These are phyloP conservation scores for Metarhizium sp. DNA, from an alignment of 2,329 filamentous ascomycete species.

Conservation along the genomic window DNA sequence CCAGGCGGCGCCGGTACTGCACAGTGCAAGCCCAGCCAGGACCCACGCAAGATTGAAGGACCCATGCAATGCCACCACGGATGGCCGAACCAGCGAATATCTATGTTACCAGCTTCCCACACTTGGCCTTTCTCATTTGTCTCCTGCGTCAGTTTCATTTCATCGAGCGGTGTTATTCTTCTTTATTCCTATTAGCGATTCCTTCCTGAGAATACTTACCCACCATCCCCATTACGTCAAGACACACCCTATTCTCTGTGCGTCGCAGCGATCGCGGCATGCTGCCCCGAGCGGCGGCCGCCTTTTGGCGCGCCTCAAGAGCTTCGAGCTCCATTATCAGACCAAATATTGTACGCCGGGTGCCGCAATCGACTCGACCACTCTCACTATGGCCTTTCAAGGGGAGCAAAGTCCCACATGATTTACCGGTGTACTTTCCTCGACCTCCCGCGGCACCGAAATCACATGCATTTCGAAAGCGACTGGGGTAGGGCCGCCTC, in stretches of 20 bases:
- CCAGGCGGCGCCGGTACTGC: neutral
- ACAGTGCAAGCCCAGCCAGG: neutral
- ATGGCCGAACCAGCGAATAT: neutral
- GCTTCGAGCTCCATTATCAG: conserved; percentile 7
- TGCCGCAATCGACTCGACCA: conserved; percentile 9
- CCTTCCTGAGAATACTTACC: neutral
- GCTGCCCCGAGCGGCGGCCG: conserved; percentile 14
- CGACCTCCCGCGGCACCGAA: conserved; percentile 4
- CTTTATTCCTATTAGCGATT: neutral
- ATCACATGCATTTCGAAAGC: conserved; percentile 3
- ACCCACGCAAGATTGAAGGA: neutral
- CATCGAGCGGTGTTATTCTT: neutral
- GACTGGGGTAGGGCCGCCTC: conserved; percentile 1
- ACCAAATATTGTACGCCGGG: neutral
- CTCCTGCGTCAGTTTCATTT: neutral
- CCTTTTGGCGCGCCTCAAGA: conserved; percentile 12
- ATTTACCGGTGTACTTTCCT: conserved; percentile 25
- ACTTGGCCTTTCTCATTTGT: neutral
- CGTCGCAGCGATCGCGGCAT: conserved; percentile 5
- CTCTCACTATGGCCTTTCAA: conserved; percentile 26
- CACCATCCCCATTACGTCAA: neutral
- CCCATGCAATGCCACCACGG: neutral
- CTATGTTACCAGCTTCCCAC: neutral
- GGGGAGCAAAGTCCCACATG: conserved; percentile 10
- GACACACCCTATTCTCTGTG: neutral